phyloP scores from a whole-genome alignment of 2,329 filamentous ascomycete species.

The Botrytis pseudocinerea region DNA sequence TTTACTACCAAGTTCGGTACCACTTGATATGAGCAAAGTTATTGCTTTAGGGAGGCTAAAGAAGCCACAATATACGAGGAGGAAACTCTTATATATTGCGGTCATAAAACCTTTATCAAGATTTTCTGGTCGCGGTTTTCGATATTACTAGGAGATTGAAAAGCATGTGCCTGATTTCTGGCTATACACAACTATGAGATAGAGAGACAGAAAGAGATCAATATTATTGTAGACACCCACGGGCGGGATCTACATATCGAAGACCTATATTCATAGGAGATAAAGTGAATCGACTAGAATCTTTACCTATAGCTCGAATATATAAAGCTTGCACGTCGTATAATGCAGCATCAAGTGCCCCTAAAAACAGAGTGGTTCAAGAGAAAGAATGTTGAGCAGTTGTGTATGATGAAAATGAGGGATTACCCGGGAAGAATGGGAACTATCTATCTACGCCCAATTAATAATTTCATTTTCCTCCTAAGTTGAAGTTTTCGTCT shows the following conservation, averaged over 20 bases:
- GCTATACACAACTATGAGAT: neutral
- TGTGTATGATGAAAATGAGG: neutral
- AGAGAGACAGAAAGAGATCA: neutral
- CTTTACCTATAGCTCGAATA: neutral
- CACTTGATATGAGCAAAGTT: neutral
- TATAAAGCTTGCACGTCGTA: neutral
- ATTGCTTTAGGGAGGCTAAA: neutral
- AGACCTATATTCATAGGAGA: too few species aligned
- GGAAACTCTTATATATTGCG: neutral
- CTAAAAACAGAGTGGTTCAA: too few species aligned
- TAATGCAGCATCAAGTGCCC: fast-evolving
- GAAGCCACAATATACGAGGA: neutral
- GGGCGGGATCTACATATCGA: neutral
- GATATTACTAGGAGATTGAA: neutral
- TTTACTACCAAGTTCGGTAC: too few species aligned
- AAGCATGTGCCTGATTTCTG: neutral
- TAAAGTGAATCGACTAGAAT: neutral
- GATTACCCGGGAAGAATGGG: neutral
- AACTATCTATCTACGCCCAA: neutral
- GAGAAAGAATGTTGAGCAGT: too few species aligned
- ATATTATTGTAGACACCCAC: neutral
- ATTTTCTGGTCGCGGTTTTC: neutral
- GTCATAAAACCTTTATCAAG: neutral
- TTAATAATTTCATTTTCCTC: neutral
- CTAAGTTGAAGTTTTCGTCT: neutral